Base-by-base conservation (phyloP, 2,329 filamentous ascomycete genomes). In the Aspergillus puulaauensis region DNA sequence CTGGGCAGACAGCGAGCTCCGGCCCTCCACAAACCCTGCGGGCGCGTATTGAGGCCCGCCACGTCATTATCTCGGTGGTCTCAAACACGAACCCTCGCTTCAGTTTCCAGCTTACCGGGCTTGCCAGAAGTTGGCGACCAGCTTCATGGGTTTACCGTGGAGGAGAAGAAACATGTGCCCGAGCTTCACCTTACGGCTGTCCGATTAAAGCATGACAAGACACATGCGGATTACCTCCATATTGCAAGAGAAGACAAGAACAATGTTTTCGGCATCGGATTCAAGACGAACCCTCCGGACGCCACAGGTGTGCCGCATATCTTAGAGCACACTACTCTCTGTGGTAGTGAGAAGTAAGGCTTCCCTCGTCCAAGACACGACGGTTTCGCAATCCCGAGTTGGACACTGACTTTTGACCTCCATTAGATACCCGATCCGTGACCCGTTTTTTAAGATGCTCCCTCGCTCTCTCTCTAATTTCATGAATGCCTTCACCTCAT, bases 391-490 rank as follows among this genome's bases (percentile, higher is more conserved):
- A 37, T 15, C 11, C 8, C 14, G 17, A 27, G 12, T 35, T 24
- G n/a, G 31, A 19, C 24, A 27, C 44, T 41, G 2, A 35, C 27
- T 12, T 47, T 19, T 4, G 7, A 55, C 8, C 15, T 21, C 17
- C 46, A 57, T 52, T 71, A 93, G 90, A 74, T 96, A 93, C 72
- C 95, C 95, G n/a, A 93, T 99, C 58, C 91, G 95, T 61, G 95
- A 99, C 70, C 95, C 95, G 0, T 99, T 99, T 82, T 99, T 99
- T 82, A 99, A 98, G 83, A 99, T 99, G 95, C 84, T 99, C 24
- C 95, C 95, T 21, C 87, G 95, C 66, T 97, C 95, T 5, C 83
- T 99, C n/a, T 97, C 95, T 63, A 99, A 98, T 77, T 99, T 97
- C 72, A 99, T 99, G 95, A 99, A 99, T 75, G 95, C 95, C 60